Evolutionary conservation across 2,329 filamentous ascomycete species (phyloP), one percentile per base, ranked within the genome.

Genomic region (Phaeosphaeria sp.): DNA sequence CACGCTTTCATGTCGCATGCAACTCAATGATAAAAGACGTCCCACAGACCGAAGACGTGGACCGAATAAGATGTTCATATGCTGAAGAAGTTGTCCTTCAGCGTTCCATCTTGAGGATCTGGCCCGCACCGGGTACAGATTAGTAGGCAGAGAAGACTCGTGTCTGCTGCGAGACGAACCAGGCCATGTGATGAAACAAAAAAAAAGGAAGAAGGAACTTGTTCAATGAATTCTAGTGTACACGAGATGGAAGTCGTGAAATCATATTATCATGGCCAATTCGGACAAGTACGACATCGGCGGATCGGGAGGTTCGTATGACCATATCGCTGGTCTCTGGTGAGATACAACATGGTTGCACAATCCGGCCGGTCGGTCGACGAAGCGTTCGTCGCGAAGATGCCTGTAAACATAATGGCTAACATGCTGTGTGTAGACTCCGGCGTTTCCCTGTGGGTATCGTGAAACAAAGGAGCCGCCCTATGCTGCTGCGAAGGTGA

Each of bases 11-110:
- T 21, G 30, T 57, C 69, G 74, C 70, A 64, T 63, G 49, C 43
- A 43, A 55, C 63, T 66, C 63, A 66, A 76, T 74, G 74, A 77
- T 74, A 76, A 77, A 77, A 74, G 71, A 66, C 63, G 66, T 65
- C 61, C 51, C 55, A 4, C 25, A 61, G 59, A 45, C 57, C 55
- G 54, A 50, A 56, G 2, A 27, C 15, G 7, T 17, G 44, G 18
- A 25, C 49, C 33, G 27, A 24, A 9, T 43, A 54, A 49, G 48
- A 46, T 27, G 22, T 27, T 36, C 11, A 36, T 7, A 13, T 36
- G 30, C 11, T 36, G 30, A 36, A 13, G 30, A 3, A 13, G 11
- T 36, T 13, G 11, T 13, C 11, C 11, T 36, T 36, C 25, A 36
- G 42, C 44, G 11, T 3, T 13, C 33, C 20, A 40, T 15, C 33